Evolutionary conservation across 2,329 filamentous ascomycete species (phyloP).

Genomic region (Neodidymelliopsis sp.): DNA sequence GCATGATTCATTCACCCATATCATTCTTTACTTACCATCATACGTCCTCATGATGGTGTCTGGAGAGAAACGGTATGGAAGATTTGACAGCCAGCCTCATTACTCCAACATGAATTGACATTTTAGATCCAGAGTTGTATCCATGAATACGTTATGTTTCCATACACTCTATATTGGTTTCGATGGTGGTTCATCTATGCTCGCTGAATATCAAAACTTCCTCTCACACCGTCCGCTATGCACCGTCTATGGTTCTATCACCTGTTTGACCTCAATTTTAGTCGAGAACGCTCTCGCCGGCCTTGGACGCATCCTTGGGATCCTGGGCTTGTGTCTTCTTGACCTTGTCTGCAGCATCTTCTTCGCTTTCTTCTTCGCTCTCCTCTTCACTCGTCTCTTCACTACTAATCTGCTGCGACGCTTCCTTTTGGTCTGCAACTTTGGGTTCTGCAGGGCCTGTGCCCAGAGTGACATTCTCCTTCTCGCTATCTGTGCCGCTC

Average conservation of each 20-base stretch:
- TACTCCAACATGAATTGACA: no score
- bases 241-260: no score
- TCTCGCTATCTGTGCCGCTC: neutral
- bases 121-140: no score
- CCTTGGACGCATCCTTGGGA: slow-evolving; percentile 38
- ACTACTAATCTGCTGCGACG: slow-evolving; percentile 22
- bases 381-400: slow-evolving; percentile 7
- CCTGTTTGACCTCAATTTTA: neutral
- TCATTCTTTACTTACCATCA: no score
- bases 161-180: neutral
- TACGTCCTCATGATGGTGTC: no score
- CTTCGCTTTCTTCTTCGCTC: slow-evolving; percentile 2
- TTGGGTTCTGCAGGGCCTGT: neutral
- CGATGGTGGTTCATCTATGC: slow-evolving; percentile 3
- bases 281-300: slow-evolving; percentile 49
- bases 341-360: neutral
- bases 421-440: slow-evolving; percentile 27
- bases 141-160: no score
- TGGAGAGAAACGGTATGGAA: no score
- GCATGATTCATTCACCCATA: no score
- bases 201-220: slow-evolving; percentile 6
- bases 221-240: no score
- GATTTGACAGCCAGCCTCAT: no score
- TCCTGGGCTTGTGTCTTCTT: slow-evolving; percentile 31
- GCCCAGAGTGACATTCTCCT: no score